Conservation (phyloP, 768 basidiomycete genomes). For the Astraeus odoratus region DNA sequence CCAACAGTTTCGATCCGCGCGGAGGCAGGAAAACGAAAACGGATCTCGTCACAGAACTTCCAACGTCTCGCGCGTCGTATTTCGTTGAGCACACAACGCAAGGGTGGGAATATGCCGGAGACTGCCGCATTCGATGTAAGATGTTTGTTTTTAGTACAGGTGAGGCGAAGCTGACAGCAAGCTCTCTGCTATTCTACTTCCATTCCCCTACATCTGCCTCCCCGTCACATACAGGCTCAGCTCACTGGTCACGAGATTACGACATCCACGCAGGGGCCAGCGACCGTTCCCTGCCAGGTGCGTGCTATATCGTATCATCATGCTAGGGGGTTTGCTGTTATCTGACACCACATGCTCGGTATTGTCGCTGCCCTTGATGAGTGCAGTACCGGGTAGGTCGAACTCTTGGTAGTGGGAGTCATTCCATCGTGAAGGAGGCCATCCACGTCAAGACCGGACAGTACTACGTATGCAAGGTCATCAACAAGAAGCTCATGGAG, state of each 20-base stretch:
- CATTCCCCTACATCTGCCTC: too few relatives aligned
- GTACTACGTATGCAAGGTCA: conserved; percentile 98
- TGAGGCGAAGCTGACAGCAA: too few relatives aligned
- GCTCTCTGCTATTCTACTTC: too few relatives aligned
- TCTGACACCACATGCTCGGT: conserved; percentile 5
- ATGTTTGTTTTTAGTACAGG: too few relatives aligned
- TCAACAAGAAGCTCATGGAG: conserved; percentile 99
- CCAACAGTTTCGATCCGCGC: conserved; percentile 14
- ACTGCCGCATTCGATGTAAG: too few relatives aligned
- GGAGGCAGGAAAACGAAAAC: conserved; percentile 56
- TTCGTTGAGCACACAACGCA: conserved; percentile 54
- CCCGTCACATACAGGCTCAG: too few relatives aligned
- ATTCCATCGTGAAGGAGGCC: conserved; percentile 93
- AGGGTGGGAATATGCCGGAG: too few relatives aligned
- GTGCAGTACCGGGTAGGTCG: conserved; percentile 79
- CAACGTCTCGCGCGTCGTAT: conserved; percentile 72
- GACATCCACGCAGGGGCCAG: conserved; percentile 28
- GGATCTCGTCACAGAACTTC: conserved; percentile 82
- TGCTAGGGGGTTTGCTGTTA: not conserved
- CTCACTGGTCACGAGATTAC: conserved; percentile 5
- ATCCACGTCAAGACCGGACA: conserved; percentile 88
- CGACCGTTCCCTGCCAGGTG: conserved; percentile 44
- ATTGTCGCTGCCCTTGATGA: not conserved
- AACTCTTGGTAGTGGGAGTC: conserved; percentile 86
- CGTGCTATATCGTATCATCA: conserved; percentile 6